Percentiles rank a stretch among this genome's conserved stretches.
These are phyloP conservation scores for Collybia mongolica DNA, from an alignment of 768 basidiomycete species.

Conservation along the genomic window DNA sequence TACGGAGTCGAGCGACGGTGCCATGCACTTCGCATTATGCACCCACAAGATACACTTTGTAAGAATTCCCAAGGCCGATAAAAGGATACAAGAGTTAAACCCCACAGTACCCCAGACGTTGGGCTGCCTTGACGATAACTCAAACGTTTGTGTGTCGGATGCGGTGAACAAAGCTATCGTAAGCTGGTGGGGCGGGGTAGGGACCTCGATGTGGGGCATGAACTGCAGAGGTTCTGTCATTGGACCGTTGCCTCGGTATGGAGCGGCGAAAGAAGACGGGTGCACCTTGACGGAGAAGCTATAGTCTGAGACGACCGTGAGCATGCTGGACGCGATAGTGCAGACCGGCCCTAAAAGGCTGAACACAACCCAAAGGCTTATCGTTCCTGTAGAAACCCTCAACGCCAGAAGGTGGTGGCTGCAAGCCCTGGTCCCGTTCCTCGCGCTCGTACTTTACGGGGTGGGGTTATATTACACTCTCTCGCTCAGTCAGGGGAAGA, in stretches of 20 bases:
- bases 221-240: conserved; percentile 15
- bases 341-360: conserved; percentile 12
- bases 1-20: neutral
- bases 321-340: conserved; percentile 19
- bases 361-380: conserved; percentile 7
- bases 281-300: no score
- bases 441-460: conserved; percentile 10
- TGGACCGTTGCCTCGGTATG: conserved; percentile 5
- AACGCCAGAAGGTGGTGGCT: conserved; percentile 15
- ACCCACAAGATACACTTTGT: neutral
- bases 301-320: neutral
- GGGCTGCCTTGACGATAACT: conserved; percentile 9
- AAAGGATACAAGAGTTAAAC: neutral
- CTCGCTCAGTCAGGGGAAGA: conserved; percentile 3
- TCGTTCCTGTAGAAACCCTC: conserved; percentile 9
- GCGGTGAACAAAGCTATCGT: conserved; percentile 19
- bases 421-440: conserved; percentile 11
- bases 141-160: conserved; percentile 13
- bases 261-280: no score
- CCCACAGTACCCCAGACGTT: neutral
- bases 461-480: conserved; percentile 5
- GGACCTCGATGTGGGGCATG: conserved; percentile 15
- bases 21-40: neutral
- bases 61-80: neutral
- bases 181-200: conserved; percentile 17